Evolutionary conservation across 2,329 filamentous ascomycete species (phyloP), one percentile per base, ranked within the genome.

Genomic region (Fusarium sterilihyphosum): DNA sequence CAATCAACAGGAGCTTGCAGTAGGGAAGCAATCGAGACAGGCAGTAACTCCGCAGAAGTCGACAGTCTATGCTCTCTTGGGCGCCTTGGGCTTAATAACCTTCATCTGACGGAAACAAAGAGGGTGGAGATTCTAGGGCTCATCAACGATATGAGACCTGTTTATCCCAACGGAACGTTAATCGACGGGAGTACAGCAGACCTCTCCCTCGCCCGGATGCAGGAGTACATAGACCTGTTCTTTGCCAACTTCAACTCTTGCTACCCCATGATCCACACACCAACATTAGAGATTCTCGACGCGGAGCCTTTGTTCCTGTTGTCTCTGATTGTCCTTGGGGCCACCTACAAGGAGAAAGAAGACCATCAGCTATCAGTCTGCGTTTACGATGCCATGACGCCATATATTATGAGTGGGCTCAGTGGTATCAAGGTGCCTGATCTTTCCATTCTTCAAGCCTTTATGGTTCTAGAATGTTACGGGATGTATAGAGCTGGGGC

Each of bases 11-110:
- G 2, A 1, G 2, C 3, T 9, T 2, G 2, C 0, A 13, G 7
- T 9, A 4, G 3, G 2, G 33, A 26, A 20, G 7, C 0, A 26
- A 12, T 2, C 4, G 24, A 26, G 0, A 22, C 33, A 17, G 3
- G 17, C 3, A 54, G 33, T 3, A 13, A 6, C 6, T 22, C 35
- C 6, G 5, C 14, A 5, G 52, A 54, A 9, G 35, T 54, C 10
- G 35, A 54, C 5, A 54, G 35, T 13, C 5, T 54, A 17, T 54
- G 20, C 35, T 38, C 20, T 4, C n/a, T 54, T 4, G 14, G 24
- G 0, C 24, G 35, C 10, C 10, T 54, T 1, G 24, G 35, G 2
- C 35, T 54, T 0, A 10, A 54, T 5, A 54, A 54, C 24, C 52
- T 54, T 14, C 24, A 54, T 54, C 14, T 54, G 5, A 54, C 52